phyloP scores from a whole-genome alignment of 2,329 filamentous ascomycete genomes.

The Claviceps arundinis region DNA sequence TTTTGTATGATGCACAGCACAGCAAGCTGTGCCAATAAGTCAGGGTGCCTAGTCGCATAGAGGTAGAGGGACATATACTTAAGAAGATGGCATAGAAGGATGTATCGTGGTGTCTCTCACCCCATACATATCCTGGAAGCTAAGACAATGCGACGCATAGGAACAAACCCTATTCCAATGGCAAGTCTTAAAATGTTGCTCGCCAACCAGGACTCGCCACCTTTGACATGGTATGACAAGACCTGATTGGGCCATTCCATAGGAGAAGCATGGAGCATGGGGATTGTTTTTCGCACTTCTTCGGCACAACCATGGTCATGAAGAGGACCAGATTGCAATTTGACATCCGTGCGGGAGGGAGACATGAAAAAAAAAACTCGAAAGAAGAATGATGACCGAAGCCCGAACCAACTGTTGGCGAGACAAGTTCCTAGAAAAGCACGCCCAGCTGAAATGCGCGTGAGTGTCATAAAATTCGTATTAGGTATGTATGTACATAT shows the following conservation, averaged over 20 bases:
- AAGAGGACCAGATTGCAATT: constrained; percentile 82
- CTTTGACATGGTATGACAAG: not conserved
- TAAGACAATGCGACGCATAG: no score
- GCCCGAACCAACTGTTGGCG: no score
- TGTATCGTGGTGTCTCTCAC: no score
- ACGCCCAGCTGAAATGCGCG: not conserved
- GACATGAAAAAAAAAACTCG: not conserved
- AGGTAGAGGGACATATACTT: no score
- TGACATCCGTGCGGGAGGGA: constrained; percentile 84
- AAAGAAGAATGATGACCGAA: not conserved
- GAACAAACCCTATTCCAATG: not conserved
- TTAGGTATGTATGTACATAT: not conserved
- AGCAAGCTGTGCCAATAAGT: no score
- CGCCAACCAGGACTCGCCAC: constrained; percentile 12
- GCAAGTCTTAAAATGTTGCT: constrained; percentile 11
- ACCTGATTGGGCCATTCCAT: constrained; percentile 6
- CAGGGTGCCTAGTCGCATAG: no score
- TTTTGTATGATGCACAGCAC: no score
- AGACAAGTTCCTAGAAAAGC: not conserved
- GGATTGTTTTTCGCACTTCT: constrained; percentile 84
- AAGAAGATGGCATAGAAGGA: no score
- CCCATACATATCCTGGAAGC: no score
- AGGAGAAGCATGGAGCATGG: constrained; percentile 16
- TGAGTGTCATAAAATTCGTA: not conserved
- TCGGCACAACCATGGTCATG: constrained; percentile 94